Base-by-base conservation (phyloP, 2,329 filamentous ascomycete genomes). In the Xylaria sp. region DNA sequence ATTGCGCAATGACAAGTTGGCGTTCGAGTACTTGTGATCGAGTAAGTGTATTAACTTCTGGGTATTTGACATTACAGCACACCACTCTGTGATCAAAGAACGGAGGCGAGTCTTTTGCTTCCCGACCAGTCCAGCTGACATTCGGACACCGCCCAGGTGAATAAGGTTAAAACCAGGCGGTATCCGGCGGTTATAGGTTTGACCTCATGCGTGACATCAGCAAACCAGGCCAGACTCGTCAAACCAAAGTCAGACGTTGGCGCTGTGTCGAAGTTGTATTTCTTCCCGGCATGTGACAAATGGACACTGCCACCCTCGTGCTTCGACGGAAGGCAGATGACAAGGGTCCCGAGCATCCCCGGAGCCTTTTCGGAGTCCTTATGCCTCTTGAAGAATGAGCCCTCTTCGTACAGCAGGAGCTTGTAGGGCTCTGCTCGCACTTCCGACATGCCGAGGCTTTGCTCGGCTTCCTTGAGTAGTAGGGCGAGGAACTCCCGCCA, bases 171-270 rank as follows among this genome's bases (percentile, higher is more conserved):
- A 4, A 78, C 76, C 2, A 77, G 63, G 1, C 79, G 74, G 57
- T 76, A 72, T 1, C 79, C 77, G 0, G 70, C 70, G 1, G 59
- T 68, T 1, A 82, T 65, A 4, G 70, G 69, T 39, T 71, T 69
- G 44, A 79, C 68, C 63, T 81, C 76, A 58, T 80, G 76, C 2
- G 66, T 71, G 1, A 82, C 77, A 54, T 81, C 78, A 0, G 76
- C 73, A 54, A 78, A 81, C 79, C 74, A 75, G 4, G 71, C 69
- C 9, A 74, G 62, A 38, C 62, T 68, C 5, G 66, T 65, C 37
- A 66, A 19, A 17, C 67, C 64, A 34, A 66, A 74, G 1, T 56
- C 59, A 0, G 73, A 75, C 1, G 48, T 39, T 17, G 58, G 38
- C 2, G 60, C 63, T 0, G 73, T 75, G 1, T 67, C 52, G 44